phyloP scores from a whole-genome alignment of 2,329 filamentous ascomycete species.

The Beauveria bassiana region DNA sequence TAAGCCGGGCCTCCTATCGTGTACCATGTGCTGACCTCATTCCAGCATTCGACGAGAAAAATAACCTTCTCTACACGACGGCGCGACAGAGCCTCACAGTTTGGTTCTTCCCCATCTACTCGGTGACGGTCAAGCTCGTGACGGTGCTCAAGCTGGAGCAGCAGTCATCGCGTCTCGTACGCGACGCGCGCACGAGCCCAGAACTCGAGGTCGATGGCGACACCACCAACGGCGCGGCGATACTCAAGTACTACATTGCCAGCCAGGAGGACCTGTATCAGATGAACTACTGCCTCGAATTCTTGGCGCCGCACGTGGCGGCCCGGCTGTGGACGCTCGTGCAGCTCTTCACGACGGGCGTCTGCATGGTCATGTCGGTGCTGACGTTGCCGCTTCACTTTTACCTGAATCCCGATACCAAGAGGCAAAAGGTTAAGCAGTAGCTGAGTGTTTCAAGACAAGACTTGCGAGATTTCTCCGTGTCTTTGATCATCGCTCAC shows the following conservation, averaged over 20 bases:
- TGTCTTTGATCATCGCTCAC: not conserved
- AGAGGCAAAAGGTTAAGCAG: slow-evolving; percentile 10
- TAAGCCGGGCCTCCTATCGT: no score
- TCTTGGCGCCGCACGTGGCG: slow-evolving; percentile 55
- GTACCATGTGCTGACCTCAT: not conserved
- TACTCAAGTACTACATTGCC: slow-evolving; percentile 55
- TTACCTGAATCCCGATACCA: slow-evolving; percentile 20
- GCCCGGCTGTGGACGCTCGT: slow-evolving; percentile 45
- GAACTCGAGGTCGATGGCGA: slow-evolving; percentile 15
- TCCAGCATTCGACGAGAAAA: slow-evolving; percentile 60
- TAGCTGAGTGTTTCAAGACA: not conserved
- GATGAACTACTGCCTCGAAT: slow-evolving; percentile 65
- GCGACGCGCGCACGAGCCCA: slow-evolving; percentile 11
- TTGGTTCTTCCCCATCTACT: slow-evolving; percentile 71
- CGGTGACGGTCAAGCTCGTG: slow-evolving; percentile 58
- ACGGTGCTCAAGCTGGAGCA: slow-evolving; percentile 57
- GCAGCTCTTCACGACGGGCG: slow-evolving; percentile 56
- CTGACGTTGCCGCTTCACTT: slow-evolving; percentile 30
- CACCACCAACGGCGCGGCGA: slow-evolving; percentile 14
- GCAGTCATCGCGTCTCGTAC: slow-evolving; percentile 25
- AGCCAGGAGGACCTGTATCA: slow-evolving; percentile 80
- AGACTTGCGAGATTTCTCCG: not conserved
- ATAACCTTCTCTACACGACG: slow-evolving; percentile 62
- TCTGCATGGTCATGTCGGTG: slow-evolving; percentile 55
- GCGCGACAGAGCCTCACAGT: slow-evolving; percentile 69